These are phyloP conservation scores for Aphanocladium album DNA, from an alignment of 2,329 filamentous ascomycete species.

Conservation along the genomic window DNA sequence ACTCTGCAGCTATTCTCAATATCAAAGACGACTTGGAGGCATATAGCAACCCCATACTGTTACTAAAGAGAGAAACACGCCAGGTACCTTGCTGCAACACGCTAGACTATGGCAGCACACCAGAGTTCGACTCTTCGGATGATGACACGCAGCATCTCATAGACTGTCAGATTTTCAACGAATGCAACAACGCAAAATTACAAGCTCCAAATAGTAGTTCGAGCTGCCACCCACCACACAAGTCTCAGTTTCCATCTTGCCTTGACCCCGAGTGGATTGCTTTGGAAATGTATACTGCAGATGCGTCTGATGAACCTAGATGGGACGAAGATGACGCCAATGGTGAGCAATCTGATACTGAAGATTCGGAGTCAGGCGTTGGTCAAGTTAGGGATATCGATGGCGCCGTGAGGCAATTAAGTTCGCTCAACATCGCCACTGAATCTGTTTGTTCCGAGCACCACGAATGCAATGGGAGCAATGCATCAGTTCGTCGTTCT, in stretches of 20 bases:
- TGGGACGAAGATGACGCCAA: constrained; percentile 39
- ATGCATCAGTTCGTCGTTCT: background rate
- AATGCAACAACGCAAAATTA: background rate
- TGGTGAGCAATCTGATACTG: constrained; percentile 33
- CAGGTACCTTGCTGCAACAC: constrained; percentile 36
- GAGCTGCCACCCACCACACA: constrained; percentile 24
- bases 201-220: too few relatives aligned
- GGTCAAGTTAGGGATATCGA: constrained; percentile 10
- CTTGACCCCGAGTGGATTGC: constrained; percentile 89
- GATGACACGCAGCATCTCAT: background rate
- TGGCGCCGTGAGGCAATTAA: background rate
- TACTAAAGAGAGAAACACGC: constrained; percentile 63
- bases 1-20: constrained; percentile 84
- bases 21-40: constrained; percentile 55
- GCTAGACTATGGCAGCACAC: constrained; percentile 35
- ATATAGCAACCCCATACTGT: constrained; percentile 48
- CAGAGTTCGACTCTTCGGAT: background rate
- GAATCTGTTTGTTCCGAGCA: too few relatives aligned
- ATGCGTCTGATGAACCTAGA: constrained; percentile 25
- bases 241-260: background rate
- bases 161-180: background rate
- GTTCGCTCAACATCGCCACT: background rate
- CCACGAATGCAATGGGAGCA: too few relatives aligned
- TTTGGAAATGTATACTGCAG: constrained; percentile 64
- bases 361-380: constrained; percentile 40